phyloP scores from a whole-genome alignment of 495 filamentous ascomycete genomes.

The Hyphodiscus hymeniophilus region DNA sequence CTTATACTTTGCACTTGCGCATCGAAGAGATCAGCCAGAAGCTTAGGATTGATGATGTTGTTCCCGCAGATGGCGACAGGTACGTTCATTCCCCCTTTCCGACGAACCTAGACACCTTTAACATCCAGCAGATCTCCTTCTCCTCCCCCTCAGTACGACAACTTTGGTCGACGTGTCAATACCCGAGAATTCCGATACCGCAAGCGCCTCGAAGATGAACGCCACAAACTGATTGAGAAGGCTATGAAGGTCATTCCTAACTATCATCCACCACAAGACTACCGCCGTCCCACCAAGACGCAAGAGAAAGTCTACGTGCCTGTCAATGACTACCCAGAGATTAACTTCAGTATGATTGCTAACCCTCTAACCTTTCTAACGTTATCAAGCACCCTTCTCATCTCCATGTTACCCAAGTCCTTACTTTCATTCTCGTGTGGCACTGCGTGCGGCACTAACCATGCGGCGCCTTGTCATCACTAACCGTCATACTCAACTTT shows the following conservation, averaged over 20 bases:
- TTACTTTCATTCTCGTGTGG: conserved; percentile 38
- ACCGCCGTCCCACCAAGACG: conserved; percentile 96
- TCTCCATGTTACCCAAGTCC: conserved; percentile 32
- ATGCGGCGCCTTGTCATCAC: conserved; percentile 40
- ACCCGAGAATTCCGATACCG: conserved; percentile 96
- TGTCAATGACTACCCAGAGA: conserved; percentile 99
- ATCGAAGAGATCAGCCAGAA: conserved; percentile 99
- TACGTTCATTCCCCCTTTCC: conserved; percentile 33
- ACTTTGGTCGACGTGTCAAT: conserved; percentile 96
- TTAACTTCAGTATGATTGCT: conserved; percentile 99
- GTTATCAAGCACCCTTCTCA: no score
- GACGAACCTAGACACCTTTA: conserved; percentile 14
- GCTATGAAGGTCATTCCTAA: conserved; percentile 98
- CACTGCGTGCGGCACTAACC: conserved; percentile 28
- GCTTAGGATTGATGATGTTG: conserved; percentile 94
- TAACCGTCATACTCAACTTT: conserved; percentile 44
- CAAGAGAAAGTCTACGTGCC: conserved; percentile 99
- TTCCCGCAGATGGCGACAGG: conserved; percentile 91
- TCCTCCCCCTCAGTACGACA: conserved; percentile 94
- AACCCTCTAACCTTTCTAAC: conserved; percentile 89
- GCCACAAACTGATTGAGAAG: conserved; percentile 95
- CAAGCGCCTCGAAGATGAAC: conserved; percentile 95
- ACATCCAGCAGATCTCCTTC: conserved; percentile 69
- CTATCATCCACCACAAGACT: conserved; percentile 95
- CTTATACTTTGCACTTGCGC: conserved; percentile 88